Percentiles rank a stretch among this genome's conserved stretches.
phyloP scores from a whole-genome alignment of 495 filamentous ascomycete genomes.

The Rhypophila decipiens region DNA sequence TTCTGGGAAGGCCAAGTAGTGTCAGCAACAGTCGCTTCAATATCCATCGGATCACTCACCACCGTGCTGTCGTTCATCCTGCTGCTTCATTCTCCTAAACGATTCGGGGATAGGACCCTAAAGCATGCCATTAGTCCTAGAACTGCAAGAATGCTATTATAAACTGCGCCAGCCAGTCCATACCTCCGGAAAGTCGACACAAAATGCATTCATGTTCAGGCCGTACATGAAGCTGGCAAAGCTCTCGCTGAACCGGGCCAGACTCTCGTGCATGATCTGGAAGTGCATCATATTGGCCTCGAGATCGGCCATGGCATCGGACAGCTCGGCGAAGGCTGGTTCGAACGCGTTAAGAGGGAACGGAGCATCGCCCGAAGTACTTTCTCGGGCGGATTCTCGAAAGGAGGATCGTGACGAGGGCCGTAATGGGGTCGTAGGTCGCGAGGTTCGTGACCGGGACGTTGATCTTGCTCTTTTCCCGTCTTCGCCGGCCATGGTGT shows the following conservation, averaged over 20 bases:
- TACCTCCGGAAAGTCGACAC: constrained; percentile 95
- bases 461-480: constrained; percentile 33
- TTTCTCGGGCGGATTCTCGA: constrained; percentile 53
- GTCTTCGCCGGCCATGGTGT: constrained; percentile 15
- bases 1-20: background rate
- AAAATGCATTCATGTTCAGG: constrained; percentile 98
- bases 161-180: too few species aligned
- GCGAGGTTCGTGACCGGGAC: constrained; percentile 51
- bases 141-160: too few species aligned
- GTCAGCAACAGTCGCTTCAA: background rate
- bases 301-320: constrained; percentile 89
- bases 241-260: constrained; percentile 90
- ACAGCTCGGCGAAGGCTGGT: constrained; percentile 85
- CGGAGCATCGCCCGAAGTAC: constrained; percentile 52
- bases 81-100: constrained; percentile 56
- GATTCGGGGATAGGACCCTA: constrained; percentile 55
- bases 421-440: constrained; percentile 88
- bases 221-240: constrained; percentile 95
- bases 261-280: constrained; percentile 92
- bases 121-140: background rate
- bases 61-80: constrained; percentile 35
- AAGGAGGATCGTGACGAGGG: constrained; percentile 85
- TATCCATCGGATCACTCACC: constrained; percentile 22
- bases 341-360: constrained; percentile 79
- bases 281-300: constrained; percentile 97